Evolutionary conservation across 331 rosid species (phyloP).

Genomic region (Cydonia oblonga): DNA sequence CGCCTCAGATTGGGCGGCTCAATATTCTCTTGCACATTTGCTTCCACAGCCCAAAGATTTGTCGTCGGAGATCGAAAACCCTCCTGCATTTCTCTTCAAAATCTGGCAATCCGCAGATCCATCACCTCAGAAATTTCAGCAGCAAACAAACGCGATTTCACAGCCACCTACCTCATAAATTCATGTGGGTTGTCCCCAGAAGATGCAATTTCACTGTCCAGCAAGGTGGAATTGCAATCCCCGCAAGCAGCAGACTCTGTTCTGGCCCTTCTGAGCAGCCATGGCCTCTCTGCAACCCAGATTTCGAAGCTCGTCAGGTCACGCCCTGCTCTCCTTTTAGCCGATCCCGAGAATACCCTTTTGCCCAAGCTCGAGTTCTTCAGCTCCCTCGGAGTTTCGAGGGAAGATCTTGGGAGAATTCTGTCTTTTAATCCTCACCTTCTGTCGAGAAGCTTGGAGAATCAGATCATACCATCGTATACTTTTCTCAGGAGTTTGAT

Average conservation of each 20-base stretch:
- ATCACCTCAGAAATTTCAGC: no score
- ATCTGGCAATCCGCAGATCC: not conserved
- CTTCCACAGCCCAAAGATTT: no score
- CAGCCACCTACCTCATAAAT: no score
- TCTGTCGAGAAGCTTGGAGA: not conserved
- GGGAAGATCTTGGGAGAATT: not conserved
- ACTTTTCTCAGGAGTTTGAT: not conserved
- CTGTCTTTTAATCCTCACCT: not conserved
- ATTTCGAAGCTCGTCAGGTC: not conserved
- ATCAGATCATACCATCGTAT: not conserved
- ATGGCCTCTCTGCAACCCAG: not conserved
- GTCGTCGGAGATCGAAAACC: not conserved
- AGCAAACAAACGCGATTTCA: no score
- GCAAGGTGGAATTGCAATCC: no score
- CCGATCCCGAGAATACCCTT: not conserved
- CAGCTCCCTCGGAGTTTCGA: conserved; percentile 1
- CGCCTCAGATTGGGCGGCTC: no score
- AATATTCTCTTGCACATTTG: no score
- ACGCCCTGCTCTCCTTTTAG: not conserved
- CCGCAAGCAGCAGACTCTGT: not conserved
- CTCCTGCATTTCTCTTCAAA: not conserved
- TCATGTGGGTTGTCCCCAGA: no score
- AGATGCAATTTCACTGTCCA: no score
- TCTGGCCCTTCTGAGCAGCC: not conserved
- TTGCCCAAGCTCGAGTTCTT: conserved; percentile 12